Evolutionary conservation across 1,284 basidiomycete genomes (phyloP).

Genomic region (Cerrena zonata): DNA sequence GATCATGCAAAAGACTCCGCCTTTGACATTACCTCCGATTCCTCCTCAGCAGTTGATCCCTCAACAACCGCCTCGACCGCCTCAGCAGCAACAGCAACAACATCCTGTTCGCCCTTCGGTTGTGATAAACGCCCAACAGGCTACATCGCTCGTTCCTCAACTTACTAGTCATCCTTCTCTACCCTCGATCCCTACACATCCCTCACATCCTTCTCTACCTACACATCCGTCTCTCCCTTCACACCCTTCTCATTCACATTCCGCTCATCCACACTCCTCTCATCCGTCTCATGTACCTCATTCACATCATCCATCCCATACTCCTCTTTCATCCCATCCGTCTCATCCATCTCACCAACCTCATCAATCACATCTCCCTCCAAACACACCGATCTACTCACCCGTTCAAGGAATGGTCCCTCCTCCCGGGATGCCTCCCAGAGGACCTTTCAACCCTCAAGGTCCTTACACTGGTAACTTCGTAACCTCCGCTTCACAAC

Average conservation of each 20-base stretch:
- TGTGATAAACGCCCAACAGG: constrained; percentile 19
- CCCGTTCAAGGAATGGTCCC: constrained; percentile 34
- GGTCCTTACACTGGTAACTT: constrained; percentile 43
- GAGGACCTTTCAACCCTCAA: constrained; percentile 40
- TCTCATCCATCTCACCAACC: too few relatives aligned
- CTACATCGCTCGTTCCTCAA: constrained; percentile 33
- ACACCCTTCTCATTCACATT: constrained; percentile 28
- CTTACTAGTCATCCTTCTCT: constrained; percentile 29
- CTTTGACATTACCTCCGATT: constrained; percentile 29
- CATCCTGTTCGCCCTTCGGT: constrained; percentile 29
- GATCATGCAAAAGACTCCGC: constrained; percentile 41
- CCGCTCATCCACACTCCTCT: too few relatives aligned
- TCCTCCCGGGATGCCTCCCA: constrained; percentile 45
- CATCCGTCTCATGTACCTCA: too few relatives aligned
- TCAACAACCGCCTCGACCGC: constrained; percentile 12
- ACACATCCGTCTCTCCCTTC: constrained; percentile 34
- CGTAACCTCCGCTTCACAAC: constrained; percentile 37
- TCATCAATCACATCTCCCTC: constrained; percentile 23
- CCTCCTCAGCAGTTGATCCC: constrained; percentile 14
- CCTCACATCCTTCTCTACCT: constrained; percentile 20
- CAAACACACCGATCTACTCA: constrained; percentile 43
- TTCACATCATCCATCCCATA: too few relatives aligned
- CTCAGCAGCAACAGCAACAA: constrained; percentile 29
- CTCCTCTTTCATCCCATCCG: too few relatives aligned
- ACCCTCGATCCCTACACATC: constrained; percentile 29